A percentile compares a stretch with the other conserved stretches of the same genome.
Evolutionary conservation across 257 asterid genomes (phyloP).

Genomic region (Anisodus acutangulus): DNA sequence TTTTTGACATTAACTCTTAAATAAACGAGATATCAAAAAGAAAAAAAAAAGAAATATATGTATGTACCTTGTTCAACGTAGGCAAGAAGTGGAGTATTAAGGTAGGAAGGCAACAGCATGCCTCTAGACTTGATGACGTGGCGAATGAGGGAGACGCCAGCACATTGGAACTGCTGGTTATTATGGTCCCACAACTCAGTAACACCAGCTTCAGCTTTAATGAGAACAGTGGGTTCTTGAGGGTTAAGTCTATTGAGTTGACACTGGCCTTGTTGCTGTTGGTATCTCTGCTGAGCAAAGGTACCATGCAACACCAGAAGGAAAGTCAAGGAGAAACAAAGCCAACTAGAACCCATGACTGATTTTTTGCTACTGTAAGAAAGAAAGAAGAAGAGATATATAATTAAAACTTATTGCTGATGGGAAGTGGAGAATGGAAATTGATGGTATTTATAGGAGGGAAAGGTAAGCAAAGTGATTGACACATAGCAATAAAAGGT

Average conservation of each 20-base stretch:
- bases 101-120: slow-evolving; percentile 61
- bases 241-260: slow-evolving; percentile 53
- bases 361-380: not conserved
- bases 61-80: slow-evolving; percentile 49
- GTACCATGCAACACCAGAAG: slow-evolving; percentile 41
- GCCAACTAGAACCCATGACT: slow-evolving; percentile 43
- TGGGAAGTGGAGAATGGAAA: slow-evolving; percentile 39
- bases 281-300: slow-evolving; percentile 45
- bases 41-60: too few species aligned
- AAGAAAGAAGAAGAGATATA: not conserved
- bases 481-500: slow-evolving; percentile 65
- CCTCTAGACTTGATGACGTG: slow-evolving; percentile 49
- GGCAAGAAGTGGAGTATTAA: slow-evolving; percentile 59
- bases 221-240: slow-evolving; percentile 45
- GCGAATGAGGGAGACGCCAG: slow-evolving; percentile 55
- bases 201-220: slow-evolving; percentile 59
- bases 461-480: not conserved
- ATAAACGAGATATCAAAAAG: not conserved
- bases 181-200: slow-evolving; percentile 62
- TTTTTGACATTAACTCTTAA: not conserved
- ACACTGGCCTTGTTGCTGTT: slow-evolving; percentile 52
- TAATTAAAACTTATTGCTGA: slow-evolving; percentile 18
- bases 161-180: slow-evolving; percentile 57
- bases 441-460: slow-evolving; percentile 39
- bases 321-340: slow-evolving; percentile 38